A percentile compares a stretch with the other conserved stretches of the same genome.
phyloP scores from a whole-genome alignment of 306 rosid species.

The Geum urbanum region DNA sequence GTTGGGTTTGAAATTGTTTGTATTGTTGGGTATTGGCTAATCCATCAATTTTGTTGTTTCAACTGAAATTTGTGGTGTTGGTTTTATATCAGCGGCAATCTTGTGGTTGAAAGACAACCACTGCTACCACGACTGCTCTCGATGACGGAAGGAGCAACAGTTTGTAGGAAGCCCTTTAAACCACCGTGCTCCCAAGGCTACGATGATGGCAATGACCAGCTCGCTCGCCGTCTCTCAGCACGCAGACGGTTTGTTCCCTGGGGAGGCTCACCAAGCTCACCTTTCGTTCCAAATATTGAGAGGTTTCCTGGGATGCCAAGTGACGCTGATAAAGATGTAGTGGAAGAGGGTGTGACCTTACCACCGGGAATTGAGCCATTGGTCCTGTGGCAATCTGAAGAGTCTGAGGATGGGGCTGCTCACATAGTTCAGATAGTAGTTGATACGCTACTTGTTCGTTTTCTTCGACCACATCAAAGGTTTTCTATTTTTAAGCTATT shows the following conservation, averaged over 20 bases:
- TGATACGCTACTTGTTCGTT: conserved; percentile 81
- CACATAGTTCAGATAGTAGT: conserved; percentile 47
- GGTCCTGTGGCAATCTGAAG: conserved; percentile 73
- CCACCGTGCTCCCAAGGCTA: conserved; percentile 66
- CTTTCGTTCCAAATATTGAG: conserved; percentile 31
- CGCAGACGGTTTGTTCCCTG: conserved; percentile 93
- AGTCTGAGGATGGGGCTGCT: conserved; percentile 32
- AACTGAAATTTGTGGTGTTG: conserved; percentile 10
- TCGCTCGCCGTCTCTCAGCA: conserved; percentile 71
- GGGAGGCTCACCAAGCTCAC: conserved; percentile 73
- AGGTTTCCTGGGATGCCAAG: conserved; percentile 20
- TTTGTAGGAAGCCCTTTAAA: conserved; percentile 84
- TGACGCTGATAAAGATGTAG: conserved; percentile 30
- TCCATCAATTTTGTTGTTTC: background rate
- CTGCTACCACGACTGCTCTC: conserved; percentile 82
- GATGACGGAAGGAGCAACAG: conserved; percentile 55
- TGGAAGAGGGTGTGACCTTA: conserved; percentile 44
- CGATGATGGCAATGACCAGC: conserved; percentile 44
- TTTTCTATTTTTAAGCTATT: conserved; percentile 17
- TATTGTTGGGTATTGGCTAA: too few species aligned
- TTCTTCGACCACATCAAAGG: conserved; percentile 94
- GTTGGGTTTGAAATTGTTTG: too few species aligned
- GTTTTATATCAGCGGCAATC: conserved; percentile 52
- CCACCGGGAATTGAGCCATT: conserved; percentile 80
- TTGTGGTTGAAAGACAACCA: conserved; percentile 69